phyloP scores from a whole-genome alignment of 768 basidiomycete genomes.

The Coprinellus aureogranulatus region DNA sequence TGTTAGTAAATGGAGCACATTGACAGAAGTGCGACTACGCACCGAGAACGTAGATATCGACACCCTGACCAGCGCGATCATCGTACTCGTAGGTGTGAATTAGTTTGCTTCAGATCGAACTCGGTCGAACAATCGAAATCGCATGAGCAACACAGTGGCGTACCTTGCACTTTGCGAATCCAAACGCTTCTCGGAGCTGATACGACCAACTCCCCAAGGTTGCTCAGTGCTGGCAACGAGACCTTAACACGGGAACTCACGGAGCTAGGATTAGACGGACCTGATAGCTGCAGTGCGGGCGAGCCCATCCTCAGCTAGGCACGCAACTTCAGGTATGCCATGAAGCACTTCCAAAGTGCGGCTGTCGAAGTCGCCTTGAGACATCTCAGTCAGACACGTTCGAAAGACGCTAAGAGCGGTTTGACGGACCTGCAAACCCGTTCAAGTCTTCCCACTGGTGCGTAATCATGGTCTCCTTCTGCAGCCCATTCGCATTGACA shows the following conservation, averaged over 20 bases:
- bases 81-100: conserved; percentile 21
- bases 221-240: conserved; percentile 31
- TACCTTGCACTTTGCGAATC: too few species aligned
- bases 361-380: conserved; percentile 12
- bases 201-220: conserved; percentile 30
- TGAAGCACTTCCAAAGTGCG: conserved; percentile 17
- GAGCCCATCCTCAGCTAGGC: conserved; percentile 22
- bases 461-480: too few species aligned
- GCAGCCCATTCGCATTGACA: too few species aligned
- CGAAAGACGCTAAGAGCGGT: too few species aligned
- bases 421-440: too few species aligned
- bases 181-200: conserved; percentile 21
- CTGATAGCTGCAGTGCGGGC: conserved; percentile 17
- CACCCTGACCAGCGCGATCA: conserved; percentile 7
- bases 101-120: conserved; percentile 7
- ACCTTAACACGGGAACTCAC: too few species aligned
- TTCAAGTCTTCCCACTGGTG: too few species aligned
- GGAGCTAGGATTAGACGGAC: conserved; percentile 9
- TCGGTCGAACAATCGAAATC: too few species aligned
- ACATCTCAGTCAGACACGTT: too few species aligned
- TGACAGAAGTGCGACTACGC: neutral
- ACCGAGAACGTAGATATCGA: conserved; percentile 19
- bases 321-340: conserved; percentile 16
- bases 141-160: too few species aligned
- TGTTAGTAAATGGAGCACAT: too few species aligned